Evolutionary conservation across 2,329 filamentous ascomycete genomes (phyloP), one percentile per base, ranked within the genome.

Genomic region (Penicillium sp.): DNA sequence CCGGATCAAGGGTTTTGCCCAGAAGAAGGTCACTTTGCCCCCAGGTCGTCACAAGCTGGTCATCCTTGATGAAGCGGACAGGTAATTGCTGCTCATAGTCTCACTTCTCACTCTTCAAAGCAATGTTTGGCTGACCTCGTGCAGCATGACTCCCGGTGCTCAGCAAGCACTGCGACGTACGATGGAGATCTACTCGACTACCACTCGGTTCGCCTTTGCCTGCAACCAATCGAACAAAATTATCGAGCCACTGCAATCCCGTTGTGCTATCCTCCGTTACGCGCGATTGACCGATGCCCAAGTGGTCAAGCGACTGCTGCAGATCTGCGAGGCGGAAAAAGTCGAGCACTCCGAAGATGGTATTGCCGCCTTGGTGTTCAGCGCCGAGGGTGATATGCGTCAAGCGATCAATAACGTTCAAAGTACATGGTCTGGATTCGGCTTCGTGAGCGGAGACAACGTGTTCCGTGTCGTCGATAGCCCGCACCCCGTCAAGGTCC

Each of bases 181-280:
- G 0, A 99, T 99, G 94, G 94, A 99, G 74, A 99, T 97, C 49
- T 97, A 97, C 79, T 95, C 91, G 41, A 88, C 92, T 60, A 99
- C 94, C 1, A 99, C 94, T 2, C 85, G 94, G 55, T 99, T 99
- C 70, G 94, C 94, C 0, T 99, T 99, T 69, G 94, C 94, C 2
- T 99, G 94, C 81, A 99, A 99, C 74, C 91, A 96, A 79, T 94
- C 89, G 59, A 99, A 97, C 80, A 99, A 97, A 78, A 97, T 99
- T 71, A 99, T 99, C 74, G 94, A 99, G 75, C 94, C 94, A n/a
- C 81, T 99, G 49, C 94, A 99, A 75, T 97, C 92, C 18, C 86
- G 94, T 67, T 99, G 94, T 73, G 94, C 94, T 20, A 97, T 99
- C 70, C 83, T 99, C 53, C 88, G 94, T 56, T 99, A 97, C 75